A percentile compares a stretch with the other conserved stretches of the same genome.
Conservation (phyloP, 192 early-diverging fungal species). For the Gamsiella multidivaricata region DNA sequence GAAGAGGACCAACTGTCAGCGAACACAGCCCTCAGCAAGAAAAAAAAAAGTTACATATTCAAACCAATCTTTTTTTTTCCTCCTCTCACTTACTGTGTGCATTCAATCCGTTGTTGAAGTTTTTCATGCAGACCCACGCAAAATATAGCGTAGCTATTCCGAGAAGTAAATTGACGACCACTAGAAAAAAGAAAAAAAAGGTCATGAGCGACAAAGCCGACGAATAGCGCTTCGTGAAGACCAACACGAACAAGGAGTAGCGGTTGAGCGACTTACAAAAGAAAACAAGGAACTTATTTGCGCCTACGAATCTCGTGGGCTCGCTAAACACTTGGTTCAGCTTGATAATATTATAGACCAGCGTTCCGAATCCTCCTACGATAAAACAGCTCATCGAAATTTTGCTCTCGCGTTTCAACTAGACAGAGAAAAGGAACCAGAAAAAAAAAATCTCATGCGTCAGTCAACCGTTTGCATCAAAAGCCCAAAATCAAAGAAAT, state of each 20-base stretch:
- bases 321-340: slow-evolving; percentile 68
- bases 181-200: slow-evolving; percentile 19
- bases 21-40: not conserved
- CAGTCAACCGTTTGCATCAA: not conserved
- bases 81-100: slow-evolving; percentile 66
- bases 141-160: slow-evolving; percentile 54
- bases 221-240: slow-evolving; percentile 8
- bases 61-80: not conserved
- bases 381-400: slow-evolving; percentile 70
- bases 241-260: slow-evolving; percentile 37
- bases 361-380: slow-evolving; percentile 65
- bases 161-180: slow-evolving; percentile 59
- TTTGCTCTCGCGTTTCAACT: slow-evolving; percentile 65
- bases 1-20: not conserved
- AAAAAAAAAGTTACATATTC: no score
- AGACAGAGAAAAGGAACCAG: slow-evolving; percentile 11
- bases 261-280: slow-evolving; percentile 60
- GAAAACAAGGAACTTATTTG: slow-evolving; percentile 63
- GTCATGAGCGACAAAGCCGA: not conserved
- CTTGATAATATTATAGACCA: slow-evolving; percentile 77
- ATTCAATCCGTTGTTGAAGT: slow-evolving; percentile 79
- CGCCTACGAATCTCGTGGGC: slow-evolving; percentile 54
- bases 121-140: slow-evolving; percentile 67
- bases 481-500: not conserved
- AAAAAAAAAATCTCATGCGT: not conserved